Percentiles rank a stretch among this genome's conserved stretches.
Evolutionary conservation across 768 basidiomycete genomes (phyloP).

Genomic region (Amanita rimosa): DNA sequence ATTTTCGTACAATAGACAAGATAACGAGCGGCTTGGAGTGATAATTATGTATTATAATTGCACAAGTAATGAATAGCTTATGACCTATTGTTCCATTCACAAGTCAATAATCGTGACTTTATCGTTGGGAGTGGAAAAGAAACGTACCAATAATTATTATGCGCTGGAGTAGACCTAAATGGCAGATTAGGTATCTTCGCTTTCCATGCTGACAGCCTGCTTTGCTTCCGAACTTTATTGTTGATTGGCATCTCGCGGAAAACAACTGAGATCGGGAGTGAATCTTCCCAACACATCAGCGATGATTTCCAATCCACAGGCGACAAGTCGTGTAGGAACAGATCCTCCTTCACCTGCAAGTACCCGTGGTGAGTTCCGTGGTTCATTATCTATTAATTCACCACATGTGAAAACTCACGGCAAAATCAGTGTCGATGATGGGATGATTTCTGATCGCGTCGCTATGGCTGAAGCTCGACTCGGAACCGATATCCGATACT

Average conservation of each 20-base stretch:
- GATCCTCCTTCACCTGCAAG: background rate
- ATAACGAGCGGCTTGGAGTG: background rate
- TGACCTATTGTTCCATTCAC: background rate
- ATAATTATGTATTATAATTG: background rate
- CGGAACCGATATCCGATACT: background rate
- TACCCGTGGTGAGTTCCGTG: too few species aligned
- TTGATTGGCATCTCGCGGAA: background rate
- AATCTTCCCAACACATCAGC: conserved; percentile 1
- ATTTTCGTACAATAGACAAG: background rate
- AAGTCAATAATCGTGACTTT: background rate
- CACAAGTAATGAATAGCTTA: background rate
- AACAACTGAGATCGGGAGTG: conserved; percentile 1
- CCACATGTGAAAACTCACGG: too few species aligned
- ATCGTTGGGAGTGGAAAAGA: background rate
- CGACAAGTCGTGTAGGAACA: background rate
- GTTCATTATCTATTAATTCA: too few species aligned
- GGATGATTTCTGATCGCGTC: conserved; percentile 3
- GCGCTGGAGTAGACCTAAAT: background rate
- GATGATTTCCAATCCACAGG: conserved; percentile 1
- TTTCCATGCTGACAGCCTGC: background rate
- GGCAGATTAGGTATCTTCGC: background rate
- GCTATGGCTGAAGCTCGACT: background rate
- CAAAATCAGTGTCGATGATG: background rate
- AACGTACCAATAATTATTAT: conserved; percentile 1
- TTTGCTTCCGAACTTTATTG: background rate